phyloP scores from a whole-genome alignment of 768 basidiomycete species.

The Plicaturopsis crispa region DNA sequence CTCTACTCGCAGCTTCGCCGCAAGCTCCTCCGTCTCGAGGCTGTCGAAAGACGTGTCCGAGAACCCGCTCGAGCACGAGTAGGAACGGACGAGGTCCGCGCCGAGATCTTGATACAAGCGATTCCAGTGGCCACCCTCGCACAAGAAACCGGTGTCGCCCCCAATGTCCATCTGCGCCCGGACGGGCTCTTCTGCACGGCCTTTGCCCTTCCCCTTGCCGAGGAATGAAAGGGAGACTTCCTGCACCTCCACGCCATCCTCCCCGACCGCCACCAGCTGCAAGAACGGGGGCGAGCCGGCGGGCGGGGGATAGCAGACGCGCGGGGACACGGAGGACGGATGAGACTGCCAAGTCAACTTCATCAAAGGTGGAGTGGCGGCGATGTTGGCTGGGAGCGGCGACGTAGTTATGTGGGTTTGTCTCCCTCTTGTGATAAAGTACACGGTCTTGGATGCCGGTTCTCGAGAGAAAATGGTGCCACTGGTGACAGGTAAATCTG shows the following conservation, averaged over 20 bases:
- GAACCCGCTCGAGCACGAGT: conserved; percentile 32
- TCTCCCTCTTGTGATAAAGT: conserved; percentile 64
- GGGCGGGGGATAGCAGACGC: conserved; percentile 34
- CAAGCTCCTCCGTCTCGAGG: conserved; percentile 44
- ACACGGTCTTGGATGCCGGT: conserved; percentile 31
- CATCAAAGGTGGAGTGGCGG: conserved; percentile 41
- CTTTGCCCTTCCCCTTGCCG: conserved; percentile 40
- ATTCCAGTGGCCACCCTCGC: conserved; percentile 40
- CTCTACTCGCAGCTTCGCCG: conserved; percentile 37
- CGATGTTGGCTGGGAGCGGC: conserved; percentile 52
- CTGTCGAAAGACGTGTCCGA: conserved; percentile 42
- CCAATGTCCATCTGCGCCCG: conserved; percentile 59
- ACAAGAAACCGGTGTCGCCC: conserved; percentile 53
- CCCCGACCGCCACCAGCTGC: conserved; percentile 64
- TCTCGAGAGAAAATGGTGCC: conserved; percentile 5
- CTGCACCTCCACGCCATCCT: conserved; percentile 67
- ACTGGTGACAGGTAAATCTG: conserved; percentile 16
- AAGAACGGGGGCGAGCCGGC: conserved; percentile 35
- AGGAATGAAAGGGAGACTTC: conserved; percentile 54
- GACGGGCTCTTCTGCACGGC: conserved; percentile 35
- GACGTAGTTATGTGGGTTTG: conserved; percentile 60
- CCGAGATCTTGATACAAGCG: conserved; percentile 14
- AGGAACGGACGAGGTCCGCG: conserved; percentile 32
- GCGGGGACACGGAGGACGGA: conserved; percentile 47
- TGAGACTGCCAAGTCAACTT: conserved; percentile 49